These are phyloP conservation scores for Vararia minispora DNA, from an alignment of 768 basidiomycete species.

Conservation along the genomic window DNA sequence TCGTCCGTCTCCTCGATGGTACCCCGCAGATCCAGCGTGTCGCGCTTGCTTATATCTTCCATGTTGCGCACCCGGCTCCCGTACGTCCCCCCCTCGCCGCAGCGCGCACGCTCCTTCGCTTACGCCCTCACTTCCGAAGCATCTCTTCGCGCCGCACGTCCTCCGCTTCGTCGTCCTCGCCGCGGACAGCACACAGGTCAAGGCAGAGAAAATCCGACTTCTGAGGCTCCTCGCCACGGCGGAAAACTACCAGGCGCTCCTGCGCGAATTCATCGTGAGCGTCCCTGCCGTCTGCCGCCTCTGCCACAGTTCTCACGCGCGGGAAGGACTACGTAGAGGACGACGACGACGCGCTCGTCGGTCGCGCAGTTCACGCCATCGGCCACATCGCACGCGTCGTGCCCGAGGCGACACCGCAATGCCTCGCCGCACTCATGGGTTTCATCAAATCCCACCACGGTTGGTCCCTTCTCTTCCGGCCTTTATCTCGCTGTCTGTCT, in stretches of 20 bases:
- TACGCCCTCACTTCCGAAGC: constrained; percentile 23
- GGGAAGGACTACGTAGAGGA: constrained; percentile 75
- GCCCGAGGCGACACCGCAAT: constrained; percentile 59
- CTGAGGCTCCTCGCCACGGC: constrained; percentile 52
- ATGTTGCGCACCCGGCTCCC: constrained; percentile 54
- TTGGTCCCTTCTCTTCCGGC: constrained; percentile 1
- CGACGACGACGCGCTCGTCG: constrained; percentile 56
- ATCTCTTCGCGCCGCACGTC: constrained; percentile 53
- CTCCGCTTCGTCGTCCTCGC: constrained; percentile 58
- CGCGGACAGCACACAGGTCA: constrained; percentile 54
- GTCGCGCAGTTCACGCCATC: constrained; percentile 65
- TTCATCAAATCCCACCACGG: constrained; percentile 76
- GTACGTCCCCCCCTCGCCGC: constrained; percentile 31
- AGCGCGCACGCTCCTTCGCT: neutral
- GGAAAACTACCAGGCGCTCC: constrained; percentile 58
- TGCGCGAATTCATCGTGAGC: constrained; percentile 80
- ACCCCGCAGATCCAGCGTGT: constrained; percentile 70
- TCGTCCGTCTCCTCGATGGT: constrained; percentile 59
- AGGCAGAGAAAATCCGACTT: constrained; percentile 65
- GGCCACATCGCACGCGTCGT: constrained; percentile 62
- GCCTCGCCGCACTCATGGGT: constrained; percentile 61
- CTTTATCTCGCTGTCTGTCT: neutral
- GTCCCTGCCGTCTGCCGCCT: constrained; percentile 1
- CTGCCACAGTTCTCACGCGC: neutral
- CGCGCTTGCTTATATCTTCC: constrained; percentile 57